phyloP scores from a whole-genome alignment of 1,284 basidiomycete genomes.

The Somion occarium region DNA sequence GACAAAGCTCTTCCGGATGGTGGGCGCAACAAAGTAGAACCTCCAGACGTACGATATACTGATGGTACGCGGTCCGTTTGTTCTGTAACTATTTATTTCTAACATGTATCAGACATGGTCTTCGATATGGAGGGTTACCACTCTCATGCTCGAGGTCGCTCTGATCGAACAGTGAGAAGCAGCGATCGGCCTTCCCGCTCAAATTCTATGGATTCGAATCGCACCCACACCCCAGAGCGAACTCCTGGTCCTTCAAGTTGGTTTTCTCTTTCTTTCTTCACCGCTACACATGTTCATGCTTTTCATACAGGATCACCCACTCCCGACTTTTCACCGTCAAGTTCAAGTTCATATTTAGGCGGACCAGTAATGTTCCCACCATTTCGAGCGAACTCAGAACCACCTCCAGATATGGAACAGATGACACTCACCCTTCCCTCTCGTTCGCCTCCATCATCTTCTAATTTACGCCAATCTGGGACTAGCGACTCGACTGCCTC shows the following conservation, averaged over 20 bases:
- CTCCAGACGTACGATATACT: constrained; percentile 66
- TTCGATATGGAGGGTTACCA: constrained; percentile 70
- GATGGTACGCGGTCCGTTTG: constrained; percentile 44
- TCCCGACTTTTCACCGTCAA: constrained; percentile 15
- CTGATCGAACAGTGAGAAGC: constrained; percentile 31
- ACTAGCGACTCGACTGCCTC: background rate
- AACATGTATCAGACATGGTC: constrained; percentile 43
- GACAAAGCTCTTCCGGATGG: constrained; percentile 51
- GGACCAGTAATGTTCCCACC: constrained; percentile 30
- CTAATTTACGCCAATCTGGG: constrained; percentile 16
- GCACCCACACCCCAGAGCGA: constrained; percentile 7
- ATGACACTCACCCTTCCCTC: constrained; percentile 14
- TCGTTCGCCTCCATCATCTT: constrained; percentile 6
- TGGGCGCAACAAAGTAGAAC: constrained; percentile 41
- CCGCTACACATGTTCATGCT: too few relatives aligned
- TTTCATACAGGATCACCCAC: constrained; percentile 13
- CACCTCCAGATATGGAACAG: constrained; percentile 40
- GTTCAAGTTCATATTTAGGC: constrained; percentile 9
- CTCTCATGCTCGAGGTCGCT: constrained; percentile 36
- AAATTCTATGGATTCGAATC: background rate
- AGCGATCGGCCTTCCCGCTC: background rate
- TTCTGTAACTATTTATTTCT: background rate
- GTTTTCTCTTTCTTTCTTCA: constrained; percentile 1
- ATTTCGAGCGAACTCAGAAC: constrained; percentile 54
- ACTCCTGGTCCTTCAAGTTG: constrained; percentile 15